Conservation (phyloP, 192 early-diverging fungal genomes). For the Coemansia sp. region DNA sequence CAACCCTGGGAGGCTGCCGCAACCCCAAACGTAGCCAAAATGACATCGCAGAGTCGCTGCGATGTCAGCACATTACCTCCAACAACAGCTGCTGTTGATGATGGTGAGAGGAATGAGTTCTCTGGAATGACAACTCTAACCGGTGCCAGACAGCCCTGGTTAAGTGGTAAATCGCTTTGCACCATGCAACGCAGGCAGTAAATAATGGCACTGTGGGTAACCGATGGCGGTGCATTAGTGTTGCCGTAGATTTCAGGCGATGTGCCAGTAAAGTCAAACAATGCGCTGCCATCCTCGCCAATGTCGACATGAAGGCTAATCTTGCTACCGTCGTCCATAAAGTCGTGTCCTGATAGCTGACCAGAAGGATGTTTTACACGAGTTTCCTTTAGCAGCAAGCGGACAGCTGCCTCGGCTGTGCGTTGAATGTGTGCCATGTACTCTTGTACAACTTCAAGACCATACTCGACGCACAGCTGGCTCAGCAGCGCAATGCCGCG, state of each 20-base stretch:
- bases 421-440: constrained; percentile 93
- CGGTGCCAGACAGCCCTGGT: constrained; percentile 91
- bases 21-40: constrained; percentile 85
- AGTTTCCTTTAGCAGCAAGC: constrained; percentile 69
- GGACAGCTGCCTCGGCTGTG: constrained; percentile 86
- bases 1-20: constrained; percentile 92
- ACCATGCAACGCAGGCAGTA: constrained; percentile 93
- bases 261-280: constrained; percentile 95
- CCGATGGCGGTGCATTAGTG: constrained; percentile 73
- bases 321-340: constrained; percentile 91
- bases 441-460: constrained; percentile 83
- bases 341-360: constrained; percentile 60
- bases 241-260: constrained; percentile 87
- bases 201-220: constrained; percentile 92
- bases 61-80: constrained; percentile 96
- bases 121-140: constrained; percentile 79
- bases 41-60: constrained; percentile 89
- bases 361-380: constrained; percentile 42
- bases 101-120: constrained; percentile 76
- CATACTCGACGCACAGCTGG: constrained; percentile 80
- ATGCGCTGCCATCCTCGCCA: constrained; percentile 69
- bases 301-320: constrained; percentile 78
- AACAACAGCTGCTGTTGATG: constrained; percentile 85
- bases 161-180: constrained; percentile 88
- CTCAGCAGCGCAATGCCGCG: constrained; percentile 84